phyloP scores from a whole-genome alignment of 768 basidiomycete genomes.

The Dentipellis sp. region DNA sequence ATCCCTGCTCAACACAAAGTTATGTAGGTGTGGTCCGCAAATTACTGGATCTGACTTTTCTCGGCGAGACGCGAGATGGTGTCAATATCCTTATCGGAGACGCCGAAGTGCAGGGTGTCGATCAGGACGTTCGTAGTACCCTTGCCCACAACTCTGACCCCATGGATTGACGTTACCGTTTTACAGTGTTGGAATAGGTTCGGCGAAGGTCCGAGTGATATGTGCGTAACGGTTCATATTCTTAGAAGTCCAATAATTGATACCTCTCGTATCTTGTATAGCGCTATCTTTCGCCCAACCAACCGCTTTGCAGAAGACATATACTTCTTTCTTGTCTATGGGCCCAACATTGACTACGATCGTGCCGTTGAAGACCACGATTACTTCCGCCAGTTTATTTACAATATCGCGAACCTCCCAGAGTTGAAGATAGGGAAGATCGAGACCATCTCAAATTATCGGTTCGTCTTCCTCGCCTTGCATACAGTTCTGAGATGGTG shows the following conservation, averaged over 20 bases:
- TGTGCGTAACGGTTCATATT: not conserved
- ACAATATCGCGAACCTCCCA: not conserved
- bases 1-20: not conserved
- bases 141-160: not conserved
- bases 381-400: not conserved
- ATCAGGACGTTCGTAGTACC: not conserved
- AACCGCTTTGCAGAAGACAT: not conserved
- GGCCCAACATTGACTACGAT: not conserved
- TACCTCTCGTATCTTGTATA: not conserved
- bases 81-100: not conserved
- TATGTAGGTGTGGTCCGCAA: not conserved
- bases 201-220: not conserved
- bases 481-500: no score
- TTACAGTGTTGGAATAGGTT: not conserved
- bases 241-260: no score
- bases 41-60: not conserved
- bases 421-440: constrained; percentile 2
- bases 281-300: not conserved
- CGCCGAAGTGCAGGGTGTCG: not conserved
- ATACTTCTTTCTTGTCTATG: not conserved
- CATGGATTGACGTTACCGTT: no score
- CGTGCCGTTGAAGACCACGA: not conserved
- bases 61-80: not conserved
- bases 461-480: no score
- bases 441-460: not conserved